Percentiles rank a stretch among this genome's conserved stretches.
Evolutionary conservation across 371 early-diverging fungal species (phyloP).

Genomic region (Cokeromyces recurvatus): DNA sequence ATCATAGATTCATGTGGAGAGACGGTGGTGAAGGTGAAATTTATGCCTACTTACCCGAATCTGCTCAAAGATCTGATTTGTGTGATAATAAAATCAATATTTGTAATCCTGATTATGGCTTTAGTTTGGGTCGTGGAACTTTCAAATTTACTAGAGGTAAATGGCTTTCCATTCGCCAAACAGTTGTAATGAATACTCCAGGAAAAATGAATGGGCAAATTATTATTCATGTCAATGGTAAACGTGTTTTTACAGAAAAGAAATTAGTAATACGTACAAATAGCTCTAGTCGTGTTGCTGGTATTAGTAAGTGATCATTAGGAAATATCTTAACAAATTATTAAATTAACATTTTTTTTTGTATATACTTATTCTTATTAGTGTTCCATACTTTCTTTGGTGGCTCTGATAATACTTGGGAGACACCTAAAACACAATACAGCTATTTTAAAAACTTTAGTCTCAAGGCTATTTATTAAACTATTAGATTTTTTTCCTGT

Average conservation of each 20-base stretch:
- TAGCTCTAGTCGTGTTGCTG: constrained; percentile 11
- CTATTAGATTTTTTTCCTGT: too few relatives aligned
- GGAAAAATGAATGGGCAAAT: constrained; percentile 45
- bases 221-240: constrained; percentile 17
- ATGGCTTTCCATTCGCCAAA: constrained; percentile 57
- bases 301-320: constrained; percentile 25
- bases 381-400: constrained; percentile 55
- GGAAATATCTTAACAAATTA: too few relatives aligned
- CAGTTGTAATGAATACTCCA: constrained; percentile 50
- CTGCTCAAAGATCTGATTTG: constrained; percentile 34
- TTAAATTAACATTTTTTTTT: background rate
- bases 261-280: constrained; percentile 12
- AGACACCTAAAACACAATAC: constrained; percentile 46
- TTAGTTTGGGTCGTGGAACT: constrained; percentile 57
- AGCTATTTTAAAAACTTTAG: constrained; percentile 52
- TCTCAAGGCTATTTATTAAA: constrained; percentile 8
- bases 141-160: constrained; percentile 48
- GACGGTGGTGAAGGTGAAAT: constrained; percentile 53
- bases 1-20: constrained; percentile 58
- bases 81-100: constrained; percentile 41
- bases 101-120: constrained; percentile 59
- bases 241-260: background rate
- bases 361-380: background rate
- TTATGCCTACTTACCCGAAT: constrained; percentile 56
- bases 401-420: constrained; percentile 40